Base-by-base conservation (phyloP, 1,284 basidiomycete species). In the Polyporus tsugae region DNA sequence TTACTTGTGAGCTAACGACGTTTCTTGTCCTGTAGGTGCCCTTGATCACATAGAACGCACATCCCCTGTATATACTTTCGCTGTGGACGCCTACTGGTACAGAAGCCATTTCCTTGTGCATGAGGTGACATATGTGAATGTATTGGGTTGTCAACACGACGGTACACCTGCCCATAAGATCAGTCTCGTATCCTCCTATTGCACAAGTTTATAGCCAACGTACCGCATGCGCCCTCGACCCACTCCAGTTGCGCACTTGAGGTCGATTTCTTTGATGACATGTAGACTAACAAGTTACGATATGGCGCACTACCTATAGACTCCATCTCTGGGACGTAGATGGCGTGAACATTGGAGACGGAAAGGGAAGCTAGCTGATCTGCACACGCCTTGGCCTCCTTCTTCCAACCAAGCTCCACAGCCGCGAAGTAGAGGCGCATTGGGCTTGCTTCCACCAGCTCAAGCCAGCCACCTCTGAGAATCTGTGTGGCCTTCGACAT, bases 381-480 rank as follows among this genome's bases (percentile, higher is more conserved):
- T 29, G 52, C 52, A 17, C 52, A 55, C 2, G 33, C 33, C 52
- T 1, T 35, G 13, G 64, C 67, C 53, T 71, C 70, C 7, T 29
- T 33, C 22, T 7, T 11, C 64, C 67, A 68, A 7, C 67, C 67
- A 13, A 38, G 61, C 19, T 49, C 39, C 15, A 46, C 62, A 2
- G 70, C 64, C 0, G 44, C 53, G 52, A 66, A 60, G 55, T 71
- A 71, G 53, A 66, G 38, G 10, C 64, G 62, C 6, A 71, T 46
- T 9, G 64, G 67, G 6, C 55, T 65, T 62, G 63, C n/a, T 22
- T 73, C 68, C 17, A 80, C 17, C 58, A 79, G 73, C 7, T 44
- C n/a, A 13, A 35, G 46, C 55, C 60, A 65, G 17, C 15, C 6
- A 9, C 22, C 49, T 4, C 58, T 35, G 38, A 65, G 44, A n/a